Conservation (phyloP, 2,329 filamentous ascomycete genomes). For the Piedraia hortae region DNA sequence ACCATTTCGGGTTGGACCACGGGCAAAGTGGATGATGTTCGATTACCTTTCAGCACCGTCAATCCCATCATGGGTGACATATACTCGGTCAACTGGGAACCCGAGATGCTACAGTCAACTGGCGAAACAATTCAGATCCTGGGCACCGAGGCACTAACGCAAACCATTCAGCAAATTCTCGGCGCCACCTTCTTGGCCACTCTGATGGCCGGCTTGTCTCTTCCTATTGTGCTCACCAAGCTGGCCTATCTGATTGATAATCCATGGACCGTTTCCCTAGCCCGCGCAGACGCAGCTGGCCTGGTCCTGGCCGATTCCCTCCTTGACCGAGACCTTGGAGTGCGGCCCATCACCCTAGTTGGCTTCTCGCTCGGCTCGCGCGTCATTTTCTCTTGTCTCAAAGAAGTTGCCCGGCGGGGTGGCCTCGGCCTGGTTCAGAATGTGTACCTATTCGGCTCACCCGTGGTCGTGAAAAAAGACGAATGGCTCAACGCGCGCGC, state of each 20-base stretch:
- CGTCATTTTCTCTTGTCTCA: slow-evolving; percentile 75
- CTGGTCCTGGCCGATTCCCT: slow-evolving; percentile 85
- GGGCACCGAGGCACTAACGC: slow-evolving; percentile 86
- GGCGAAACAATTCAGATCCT: slow-evolving; percentile 96
- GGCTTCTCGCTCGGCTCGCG: slow-evolving; percentile 82
- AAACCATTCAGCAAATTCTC: slow-evolving; percentile 84
- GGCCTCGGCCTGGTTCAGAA: slow-evolving; percentile 78
- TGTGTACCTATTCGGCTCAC: slow-evolving; percentile 81
- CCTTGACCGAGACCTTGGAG: slow-evolving; percentile 71
- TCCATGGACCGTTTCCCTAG: slow-evolving; percentile 89
- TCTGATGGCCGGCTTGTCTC: slow-evolving; percentile 73
- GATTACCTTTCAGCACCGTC: slow-evolving; percentile 81
- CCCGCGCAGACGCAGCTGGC: slow-evolving; percentile 65
- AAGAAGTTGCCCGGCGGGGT: slow-evolving; percentile 59
- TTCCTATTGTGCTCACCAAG: slow-evolving; percentile 83
- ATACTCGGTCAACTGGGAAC: slow-evolving; percentile 92
- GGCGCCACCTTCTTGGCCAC: slow-evolving; percentile 68
- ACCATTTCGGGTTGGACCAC: slow-evolving; percentile 97
- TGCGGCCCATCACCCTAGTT: slow-evolving; percentile 71
- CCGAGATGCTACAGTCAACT: slow-evolving; percentile 92
- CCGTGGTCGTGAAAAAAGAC: slow-evolving; percentile 71
- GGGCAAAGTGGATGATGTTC: slow-evolving; percentile 87
- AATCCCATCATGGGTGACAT: slow-evolving; percentile 96
- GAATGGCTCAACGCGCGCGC: slow-evolving; percentile 58
- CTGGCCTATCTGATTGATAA: slow-evolving; percentile 93